Conservation (phyloP, 2,329 filamentous ascomycete genomes). For the Pestalotiopsis sp. region DNA sequence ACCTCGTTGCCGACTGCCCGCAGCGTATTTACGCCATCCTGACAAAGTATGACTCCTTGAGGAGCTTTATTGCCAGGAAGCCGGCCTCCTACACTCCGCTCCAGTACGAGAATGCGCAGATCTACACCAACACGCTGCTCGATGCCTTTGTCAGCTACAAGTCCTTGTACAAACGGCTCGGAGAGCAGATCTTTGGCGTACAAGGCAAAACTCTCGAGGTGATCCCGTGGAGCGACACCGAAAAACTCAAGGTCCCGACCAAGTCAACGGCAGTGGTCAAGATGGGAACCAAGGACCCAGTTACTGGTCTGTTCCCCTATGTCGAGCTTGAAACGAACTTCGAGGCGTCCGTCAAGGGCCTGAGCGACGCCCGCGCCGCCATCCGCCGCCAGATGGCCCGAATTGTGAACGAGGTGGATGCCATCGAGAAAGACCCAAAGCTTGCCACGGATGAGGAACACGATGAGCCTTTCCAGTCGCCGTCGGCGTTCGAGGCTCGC, state of each 20-base stretch:
- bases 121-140: neutral
- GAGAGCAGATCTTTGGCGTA: neutral
- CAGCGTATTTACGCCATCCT: neutral
- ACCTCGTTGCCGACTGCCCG: slow-evolving; percentile 3
- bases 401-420: neutral
- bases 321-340: neutral
- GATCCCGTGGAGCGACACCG: neutral
- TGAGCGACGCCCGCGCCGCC: neutral
- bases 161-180: neutral
- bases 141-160: neutral
- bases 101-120: neutral
- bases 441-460: neutral
- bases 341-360: neutral
- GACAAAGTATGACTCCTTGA: neutral
- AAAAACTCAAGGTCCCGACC: neutral
- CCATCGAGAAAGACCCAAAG: neutral
- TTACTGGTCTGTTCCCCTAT: neutral
- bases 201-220: neutral
- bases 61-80: neutral
- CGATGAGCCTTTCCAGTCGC: neutral
- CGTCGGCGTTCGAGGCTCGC: neutral
- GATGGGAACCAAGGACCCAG: neutral
- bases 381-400: slow-evolving; percentile 1
- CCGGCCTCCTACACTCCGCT: neutral
- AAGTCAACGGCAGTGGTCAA: neutral